phyloP scores from a whole-genome alignment of 2,329 filamentous ascomycete genomes.

The Kalmusia sp. region DNA sequence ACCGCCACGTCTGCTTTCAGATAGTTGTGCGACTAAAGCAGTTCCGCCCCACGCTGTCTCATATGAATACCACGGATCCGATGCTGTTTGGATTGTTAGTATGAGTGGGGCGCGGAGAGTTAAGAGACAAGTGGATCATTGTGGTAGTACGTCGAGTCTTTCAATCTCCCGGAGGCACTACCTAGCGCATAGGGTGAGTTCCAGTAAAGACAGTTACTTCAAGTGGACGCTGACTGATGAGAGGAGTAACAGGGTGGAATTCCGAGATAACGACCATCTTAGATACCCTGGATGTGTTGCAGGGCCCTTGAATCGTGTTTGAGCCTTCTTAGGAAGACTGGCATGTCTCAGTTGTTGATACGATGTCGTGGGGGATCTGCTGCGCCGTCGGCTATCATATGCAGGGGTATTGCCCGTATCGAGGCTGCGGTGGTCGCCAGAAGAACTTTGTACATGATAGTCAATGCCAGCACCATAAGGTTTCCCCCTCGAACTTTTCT shows the following conservation, averaged over 20 bases:
- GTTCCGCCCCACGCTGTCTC: background rate
- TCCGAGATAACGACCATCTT: background rate
- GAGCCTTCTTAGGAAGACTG: background rate
- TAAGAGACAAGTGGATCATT: no score
- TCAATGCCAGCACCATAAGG: background rate
- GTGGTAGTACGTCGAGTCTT: no score
- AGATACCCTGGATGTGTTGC: background rate
- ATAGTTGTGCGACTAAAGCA: background rate
- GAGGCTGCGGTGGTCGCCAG: no score
- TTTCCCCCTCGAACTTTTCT: no score
- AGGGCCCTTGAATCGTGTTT: background rate
- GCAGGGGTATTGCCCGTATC: background rate
- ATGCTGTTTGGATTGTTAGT: background rate
- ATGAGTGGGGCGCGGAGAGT: no score
- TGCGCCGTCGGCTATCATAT: background rate
- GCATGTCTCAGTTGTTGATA: background rate
- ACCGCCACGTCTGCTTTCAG: background rate
- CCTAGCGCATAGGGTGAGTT: no score
- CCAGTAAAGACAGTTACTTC: no score
- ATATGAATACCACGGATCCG: background rate
- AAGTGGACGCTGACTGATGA: no score
- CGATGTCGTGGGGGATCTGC: conserved; percentile 1
- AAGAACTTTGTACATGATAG: background rate
- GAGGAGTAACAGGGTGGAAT: no score
- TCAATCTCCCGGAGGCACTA: no score